Base-by-base conservation (phyloP, 345 rosid genomes). In the Salix viminalis region DNA sequence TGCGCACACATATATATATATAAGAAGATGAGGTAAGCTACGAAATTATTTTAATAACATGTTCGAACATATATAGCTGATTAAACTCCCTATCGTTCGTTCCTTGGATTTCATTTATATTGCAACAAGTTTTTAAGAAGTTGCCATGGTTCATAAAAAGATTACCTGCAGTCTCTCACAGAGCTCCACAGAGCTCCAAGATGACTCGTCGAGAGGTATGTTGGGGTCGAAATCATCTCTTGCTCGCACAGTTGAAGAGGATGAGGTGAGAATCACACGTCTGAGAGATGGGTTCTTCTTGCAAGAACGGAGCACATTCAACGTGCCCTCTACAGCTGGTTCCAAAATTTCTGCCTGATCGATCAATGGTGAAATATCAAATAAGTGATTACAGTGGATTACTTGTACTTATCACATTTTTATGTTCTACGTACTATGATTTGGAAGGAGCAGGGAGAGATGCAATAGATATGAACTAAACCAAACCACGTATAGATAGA, bases 241-340 rank as follows among this genome's bases (percentile, higher is more conserved):
- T 75, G 75, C 87, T 72, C 99, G 85, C 79, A 87, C 82, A 4
- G 97, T 82, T 37, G 97, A 90, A 46, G 99, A 95, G 37, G 99
- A 95, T 0, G 97, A 95, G 48, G 99, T 93, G 73, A 95, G 85
- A 79, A 95, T 88, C 30, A 93, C 94, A 12, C 97, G 93, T 80
- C 84, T 89, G 13, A 93, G 82, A 11, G 76, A 78, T 28, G 85
- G 88, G 67, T 87, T 93, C 84, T 85, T 93, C 88, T 78, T 70
- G 70, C 99, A 95, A 26, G 99, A 95, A 37, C 90, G 83, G 67
- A 95, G 83, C 71, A 95, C 97, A 75, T 95, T 95, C 78, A 95
- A 36, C 0, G 97, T 95, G 6, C 99, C 97, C 44, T 88, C 86
- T 42, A 93, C 74, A 21, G 99, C 97, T 11, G 97, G 99, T 73